Base-by-base conservation (phyloP, 768 basidiomycete genomes). In the Termitomyces sp. region DNA sequence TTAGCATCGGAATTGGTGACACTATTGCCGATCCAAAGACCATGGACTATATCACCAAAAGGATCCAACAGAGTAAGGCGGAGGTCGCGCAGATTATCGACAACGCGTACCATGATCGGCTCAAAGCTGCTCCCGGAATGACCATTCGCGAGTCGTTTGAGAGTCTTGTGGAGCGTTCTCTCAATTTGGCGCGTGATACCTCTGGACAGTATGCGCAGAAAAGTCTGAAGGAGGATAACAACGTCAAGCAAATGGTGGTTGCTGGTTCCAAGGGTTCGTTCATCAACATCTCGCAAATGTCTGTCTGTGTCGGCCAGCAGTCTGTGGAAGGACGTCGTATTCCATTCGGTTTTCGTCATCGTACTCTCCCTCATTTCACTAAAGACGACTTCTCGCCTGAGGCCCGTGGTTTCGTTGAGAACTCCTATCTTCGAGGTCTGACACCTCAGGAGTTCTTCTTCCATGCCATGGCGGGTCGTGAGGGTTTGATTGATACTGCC, bases 241-340 rank as follows among this genome's bases (percentile, higher is more conserved):
- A 98, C 66, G 95, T 98, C 77, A 99, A 98, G 81, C 97, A 98
- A 82, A 99, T 99, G 97, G 96, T 98, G 68, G 93, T 96, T 6
- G 95, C 97, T 10, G 97, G 97, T 26, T 97, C 97, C 13, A 98
- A 99, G 74, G 94, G 95, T 73, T 94, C 94, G 0, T 95, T 94
- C 80, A 99, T 98, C 82, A 99, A 99, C 73, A 98, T 99, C 67
- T 98, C 97, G 12, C 97, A 99, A 75, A 98, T 98, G 97, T 96
- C 96, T 18, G 95, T 95, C 56, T 94, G 94, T 79, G 97, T 99
- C 42, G 97, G 97, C 26, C 97, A 98, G 74, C 96, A 98, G 75
- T 89, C 87, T 65, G 96, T 99, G 53, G 97, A 98, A 73, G 97
- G 97, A 64, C 92, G 92, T 65, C 95, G 97, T 60, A 97, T 98